Evolutionary conservation across 2,329 filamentous ascomycete species (phyloP).

Genomic region (Bipolaris cookei): DNA sequence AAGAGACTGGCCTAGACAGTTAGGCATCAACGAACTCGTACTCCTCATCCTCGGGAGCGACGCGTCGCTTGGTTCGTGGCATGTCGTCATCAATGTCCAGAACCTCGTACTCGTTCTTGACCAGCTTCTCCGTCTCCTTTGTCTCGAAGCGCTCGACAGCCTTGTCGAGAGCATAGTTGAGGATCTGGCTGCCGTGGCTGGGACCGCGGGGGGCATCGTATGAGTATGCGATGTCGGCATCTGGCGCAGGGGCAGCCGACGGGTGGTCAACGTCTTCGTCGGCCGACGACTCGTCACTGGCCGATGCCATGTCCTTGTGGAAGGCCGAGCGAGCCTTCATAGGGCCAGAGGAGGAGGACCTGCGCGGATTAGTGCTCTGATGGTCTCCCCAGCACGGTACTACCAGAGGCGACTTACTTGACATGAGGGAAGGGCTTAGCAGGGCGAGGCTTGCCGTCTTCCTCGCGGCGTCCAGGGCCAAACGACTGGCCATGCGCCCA

Average conservation of each 20-base stretch:
- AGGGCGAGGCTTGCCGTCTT: conserved; percentile 47
- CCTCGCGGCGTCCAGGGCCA: conserved; percentile 47
- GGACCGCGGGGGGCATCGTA: conserved; percentile 60
- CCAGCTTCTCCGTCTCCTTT: conserved; percentile 65
- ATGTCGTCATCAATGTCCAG: conserved; percentile 50
- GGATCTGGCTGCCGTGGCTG: conserved; percentile 62
- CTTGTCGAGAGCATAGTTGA: conserved; percentile 62
- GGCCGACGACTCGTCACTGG: conserved; percentile 52
- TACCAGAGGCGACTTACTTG: conserved; percentile 36
- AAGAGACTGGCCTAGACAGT: conserved; percentile 11
- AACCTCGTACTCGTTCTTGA: conserved; percentile 66
- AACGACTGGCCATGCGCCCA: conserved; percentile 56
- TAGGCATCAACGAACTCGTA: conserved; percentile 51
- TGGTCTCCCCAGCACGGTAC: not conserved
- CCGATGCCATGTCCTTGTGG: conserved; percentile 54
- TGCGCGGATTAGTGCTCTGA: conserved; percentile 25
- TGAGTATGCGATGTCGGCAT: conserved; percentile 60
- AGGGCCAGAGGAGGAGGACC: conserved; percentile 30
- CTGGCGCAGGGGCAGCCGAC: conserved; percentile 55
- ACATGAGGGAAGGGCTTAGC: conserved; percentile 39
- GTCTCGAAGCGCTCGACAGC: conserved; percentile 66
- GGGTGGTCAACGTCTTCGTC: conserved; percentile 55
- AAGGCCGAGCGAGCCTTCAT: conserved; percentile 45
- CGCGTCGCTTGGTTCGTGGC: conserved; percentile 39
- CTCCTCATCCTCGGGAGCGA: conserved; percentile 49